Conservation (phyloP, 331 rosid species). For the Quercus tomentella region DNA sequence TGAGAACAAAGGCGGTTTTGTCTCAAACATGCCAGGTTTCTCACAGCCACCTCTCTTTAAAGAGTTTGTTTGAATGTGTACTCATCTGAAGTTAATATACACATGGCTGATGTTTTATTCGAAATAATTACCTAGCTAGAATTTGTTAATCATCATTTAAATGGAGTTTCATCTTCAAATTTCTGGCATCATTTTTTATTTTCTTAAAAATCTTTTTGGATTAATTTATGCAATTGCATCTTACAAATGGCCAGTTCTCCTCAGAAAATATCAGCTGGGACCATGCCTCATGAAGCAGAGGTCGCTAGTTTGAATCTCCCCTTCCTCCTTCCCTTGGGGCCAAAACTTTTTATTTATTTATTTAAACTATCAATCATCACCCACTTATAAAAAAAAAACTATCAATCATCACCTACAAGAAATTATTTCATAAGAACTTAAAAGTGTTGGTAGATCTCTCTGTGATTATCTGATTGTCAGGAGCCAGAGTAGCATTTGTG, state of each 20-base stretch:
- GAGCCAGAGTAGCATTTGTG: not conserved
- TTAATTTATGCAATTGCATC: not conserved
- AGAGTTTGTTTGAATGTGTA: not conserved
- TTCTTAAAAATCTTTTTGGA: not conserved
- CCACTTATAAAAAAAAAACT: not conserved
- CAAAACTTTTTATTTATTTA: too few relatives aligned
- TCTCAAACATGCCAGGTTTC: constrained; percentile 94
- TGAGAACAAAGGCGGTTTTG: constrained; percentile 93
- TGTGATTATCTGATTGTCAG: not conserved
- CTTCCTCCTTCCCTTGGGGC: too few relatives aligned
- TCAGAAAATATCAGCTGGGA: not conserved
- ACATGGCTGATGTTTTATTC: not conserved
- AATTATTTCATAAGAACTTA: not conserved
- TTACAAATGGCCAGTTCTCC: not conserved
- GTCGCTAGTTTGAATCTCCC: not conserved
- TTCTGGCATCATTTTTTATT: constrained; percentile 3
- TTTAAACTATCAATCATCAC: too few relatives aligned
- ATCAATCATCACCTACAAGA: not conserved
- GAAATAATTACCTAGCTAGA: not conserved
- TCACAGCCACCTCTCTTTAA: constrained; percentile 3
- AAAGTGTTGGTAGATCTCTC: not conserved
- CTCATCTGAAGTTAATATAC: not conserved
- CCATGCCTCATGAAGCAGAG: too few relatives aligned
- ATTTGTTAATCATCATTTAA: not conserved
- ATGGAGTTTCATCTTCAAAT: not conserved